phyloP scores from a whole-genome alignment of 1,284 basidiomycete species.

The Gastroboletus turbinatus region DNA sequence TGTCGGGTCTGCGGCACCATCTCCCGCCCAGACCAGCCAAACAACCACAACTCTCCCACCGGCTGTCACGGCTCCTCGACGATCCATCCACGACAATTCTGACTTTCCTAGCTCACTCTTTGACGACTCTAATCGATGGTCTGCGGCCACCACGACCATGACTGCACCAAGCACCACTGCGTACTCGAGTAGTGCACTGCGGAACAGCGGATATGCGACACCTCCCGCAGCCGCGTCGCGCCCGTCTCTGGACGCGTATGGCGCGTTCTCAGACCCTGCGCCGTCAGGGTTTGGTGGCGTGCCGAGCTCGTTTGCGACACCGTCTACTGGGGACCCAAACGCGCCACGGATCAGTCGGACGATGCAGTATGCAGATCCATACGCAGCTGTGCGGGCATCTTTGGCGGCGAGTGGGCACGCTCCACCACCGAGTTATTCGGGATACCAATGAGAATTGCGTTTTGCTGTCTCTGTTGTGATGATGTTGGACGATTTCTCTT shows the following conservation, averaged over 20 bases:
- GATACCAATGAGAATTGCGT: slow-evolving; percentile 21
- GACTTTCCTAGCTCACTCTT: slow-evolving; percentile 48
- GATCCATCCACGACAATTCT: slow-evolving; percentile 39
- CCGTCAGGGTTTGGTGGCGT: slow-evolving; percentile 61
- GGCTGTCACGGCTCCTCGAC: slow-evolving; percentile 26
- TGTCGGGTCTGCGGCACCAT: slow-evolving; percentile 22
- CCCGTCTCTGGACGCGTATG: slow-evolving; percentile 81
- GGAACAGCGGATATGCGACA: slow-evolving; percentile 28
- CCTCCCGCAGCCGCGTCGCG: slow-evolving; percentile 42
- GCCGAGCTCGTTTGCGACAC: slow-evolving; percentile 26
- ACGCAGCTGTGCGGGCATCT: slow-evolving; percentile 71
- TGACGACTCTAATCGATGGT: slow-evolving; percentile 52
- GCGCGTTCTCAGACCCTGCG: slow-evolving; percentile 81
- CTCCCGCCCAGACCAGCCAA: slow-evolving; percentile 16
- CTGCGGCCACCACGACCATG: slow-evolving; percentile 32
- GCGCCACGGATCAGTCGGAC: slow-evolving; percentile 71
- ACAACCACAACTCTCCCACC: slow-evolving; percentile 39
- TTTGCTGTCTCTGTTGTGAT: not conserved
- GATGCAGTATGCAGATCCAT: slow-evolving; percentile 85
- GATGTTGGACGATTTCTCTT: slow-evolving; percentile 9
- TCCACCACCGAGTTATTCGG: slow-evolving; percentile 46
- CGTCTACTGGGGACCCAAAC: slow-evolving; percentile 39
- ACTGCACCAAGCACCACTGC: slow-evolving; percentile 37
- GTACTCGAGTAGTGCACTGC: slow-evolving; percentile 31
- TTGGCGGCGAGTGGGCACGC: slow-evolving; percentile 26